Percentiles rank a stretch among this genome's conserved stretches.
phyloP scores from a whole-genome alignment of 1,139 yeast species.

The Zygosaccharomyces sapae region DNA sequence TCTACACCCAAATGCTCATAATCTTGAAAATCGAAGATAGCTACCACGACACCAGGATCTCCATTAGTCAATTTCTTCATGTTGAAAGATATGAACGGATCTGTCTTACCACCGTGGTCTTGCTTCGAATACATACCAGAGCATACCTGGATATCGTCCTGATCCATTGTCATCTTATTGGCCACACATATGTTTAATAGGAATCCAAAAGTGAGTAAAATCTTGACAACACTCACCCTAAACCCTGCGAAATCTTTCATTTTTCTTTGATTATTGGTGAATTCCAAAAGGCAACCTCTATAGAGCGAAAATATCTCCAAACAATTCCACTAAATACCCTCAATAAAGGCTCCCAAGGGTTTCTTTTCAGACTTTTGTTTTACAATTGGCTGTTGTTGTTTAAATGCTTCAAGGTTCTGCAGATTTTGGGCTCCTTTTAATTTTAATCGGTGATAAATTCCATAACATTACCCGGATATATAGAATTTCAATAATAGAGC shows the following conservation, averaged over 20 bases:
- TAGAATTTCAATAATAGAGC: background rate
- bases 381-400: background rate
- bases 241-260: conserved; percentile 1
- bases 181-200: conserved; percentile 36
- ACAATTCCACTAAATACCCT: background rate
- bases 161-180: conserved; percentile 48
- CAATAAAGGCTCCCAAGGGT: background rate
- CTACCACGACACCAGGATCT: conserved; percentile 53
- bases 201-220: background rate
- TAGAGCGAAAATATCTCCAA: background rate
- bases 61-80: conserved; percentile 39
- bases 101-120: conserved; percentile 79
- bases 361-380: background rate
- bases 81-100: conserved; percentile 57
- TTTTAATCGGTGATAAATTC: conserved; percentile 1
- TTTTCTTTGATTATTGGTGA: background rate
- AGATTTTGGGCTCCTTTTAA: background rate
- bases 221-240: background rate
- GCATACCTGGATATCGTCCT: conserved; percentile 60
- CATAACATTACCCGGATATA: background rate
- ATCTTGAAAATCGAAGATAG: conserved; percentile 82
- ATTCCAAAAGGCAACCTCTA: background rate
- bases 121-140: conserved; percentile 83
- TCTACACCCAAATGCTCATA: conserved; percentile 59
- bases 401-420: background rate